Base-by-base conservation (phyloP, 148 eudicot species). In the Rhododendron henanense region DNA sequence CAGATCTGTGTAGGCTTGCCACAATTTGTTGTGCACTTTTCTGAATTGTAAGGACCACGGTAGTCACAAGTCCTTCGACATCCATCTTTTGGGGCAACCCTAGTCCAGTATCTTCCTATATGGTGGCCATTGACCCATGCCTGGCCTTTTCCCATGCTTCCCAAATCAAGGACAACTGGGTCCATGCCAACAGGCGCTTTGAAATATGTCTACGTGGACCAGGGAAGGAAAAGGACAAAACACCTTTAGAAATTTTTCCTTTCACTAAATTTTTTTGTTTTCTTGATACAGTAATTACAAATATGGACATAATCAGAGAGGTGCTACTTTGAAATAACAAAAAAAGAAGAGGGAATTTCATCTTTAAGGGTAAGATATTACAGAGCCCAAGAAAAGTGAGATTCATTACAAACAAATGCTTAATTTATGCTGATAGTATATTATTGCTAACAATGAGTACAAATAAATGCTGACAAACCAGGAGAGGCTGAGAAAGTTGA, bases 131-230 rank as follows among this genome's bases (percentile, higher is more conserved):
- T 96, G 51, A 96, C 94, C 99, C 99, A 96, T 63, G 91, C 96
- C 88, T 95, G 98, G 63, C 99, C 99, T 90, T 96, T 96, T 51
- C 98, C 97, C 99, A 96, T 96, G 87, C 98, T 95, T 71, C 91
- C 87, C 81, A 96, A 86, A 87, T 95, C 85, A 87, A 96, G 90
- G 82, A 92, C 95, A 89, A 95, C 94, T 10, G 99, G 99, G 74
- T 95, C 95, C 33, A 84, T 85, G 63, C 96, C 99, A 71, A 63
- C 92, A 41, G 93, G 96, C 81, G 93, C 92, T 88, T 94, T 94
- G 86, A 96, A 95, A 85, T 91, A 86, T 44, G 98, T 88, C 99
- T 96, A 91, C 81, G 11, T 39, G 45, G 41, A 87, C 57, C 51
- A 33, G 35, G 71, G 48, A 83, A 13, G n/a, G 48, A 87, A 23